Percentiles rank a stretch among this genome's conserved stretches.
phyloP scores from a whole-genome alignment of 495 filamentous ascomycete genomes.

The Aspergillus incahuasiensis region DNA sequence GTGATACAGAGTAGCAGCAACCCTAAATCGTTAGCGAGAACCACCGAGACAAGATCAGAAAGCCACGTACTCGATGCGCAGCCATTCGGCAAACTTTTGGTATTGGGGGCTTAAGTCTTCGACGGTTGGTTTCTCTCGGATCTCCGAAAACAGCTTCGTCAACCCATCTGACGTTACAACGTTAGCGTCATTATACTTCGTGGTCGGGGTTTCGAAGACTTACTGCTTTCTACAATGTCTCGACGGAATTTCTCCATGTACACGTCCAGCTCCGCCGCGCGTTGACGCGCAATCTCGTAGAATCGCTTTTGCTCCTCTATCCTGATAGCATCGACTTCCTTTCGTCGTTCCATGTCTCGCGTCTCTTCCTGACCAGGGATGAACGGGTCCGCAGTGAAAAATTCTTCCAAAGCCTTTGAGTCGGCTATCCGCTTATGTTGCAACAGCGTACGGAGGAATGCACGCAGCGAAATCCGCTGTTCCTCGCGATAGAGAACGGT shows the following conservation, averaged over 20 bases:
- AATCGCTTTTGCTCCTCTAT: conserved; percentile 90
- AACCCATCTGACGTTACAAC: conserved; percentile 60
- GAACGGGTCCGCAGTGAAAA: conserved; percentile 66
- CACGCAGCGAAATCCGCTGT: conserved; percentile 85
- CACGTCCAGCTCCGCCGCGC: conserved; percentile 87
- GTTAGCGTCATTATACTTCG: conserved; percentile 4
- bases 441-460: conserved; percentile 78
- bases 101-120: conserved; percentile 89
- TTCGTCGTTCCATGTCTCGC: conserved; percentile 71
- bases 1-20: conserved; percentile 95
- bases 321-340: conserved; percentile 78
- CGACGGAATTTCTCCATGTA: conserved; percentile 89
- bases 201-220: conserved; percentile 23
- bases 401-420: conserved; percentile 75
- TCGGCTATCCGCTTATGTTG: conserved; percentile 78
- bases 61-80: conserved; percentile 72
- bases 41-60: background rate
- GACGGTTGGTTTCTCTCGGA: conserved; percentile 79
- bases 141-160: conserved; percentile 88
- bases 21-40: conserved; percentile 36
- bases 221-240: conserved; percentile 74
- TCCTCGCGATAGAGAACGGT: conserved; percentile 78
- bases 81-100: conserved; percentile 97
- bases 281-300: conserved; percentile 88
- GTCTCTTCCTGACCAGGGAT: conserved; percentile 74